Base-by-base conservation (phyloP, 257 asterid genomes). In the Echites panduratus region DNA sequence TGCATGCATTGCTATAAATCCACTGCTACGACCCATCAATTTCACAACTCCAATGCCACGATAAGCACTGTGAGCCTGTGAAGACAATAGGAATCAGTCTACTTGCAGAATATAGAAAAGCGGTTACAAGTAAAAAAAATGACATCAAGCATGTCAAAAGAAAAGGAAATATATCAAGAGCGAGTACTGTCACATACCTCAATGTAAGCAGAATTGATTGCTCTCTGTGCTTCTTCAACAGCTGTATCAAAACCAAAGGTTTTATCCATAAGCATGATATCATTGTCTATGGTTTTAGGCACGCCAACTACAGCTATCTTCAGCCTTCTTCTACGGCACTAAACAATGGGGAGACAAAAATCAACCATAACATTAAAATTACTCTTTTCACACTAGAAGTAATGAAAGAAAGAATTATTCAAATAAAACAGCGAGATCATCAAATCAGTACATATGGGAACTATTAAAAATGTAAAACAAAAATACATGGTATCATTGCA, bases 231-330 rank as follows among this genome's bases (percentile, higher is more conserved):
- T 85, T 94, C 99, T 86, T 94, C 99, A 68, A 94, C 99, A 59
- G 99, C 99, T 56, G 99, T 94, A 85, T 94, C 99, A 75, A 94
- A 94, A 77, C 99, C 99, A 80, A 94, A 94, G 57, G 99, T 89
- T 78, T 91, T 94, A 81, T 94, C 99, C 96, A 94, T 94, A 74
- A 87, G 93, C 84, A 89, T 78, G 78, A 94, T 94, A 85, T 94
- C 99, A 38, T 94, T 94, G 86, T 94, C 99, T 74, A 91, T 91
- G 40, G 99, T 94, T 87, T 94, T 94, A 45, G 99, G 99, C 68
- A 94, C 99, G 68, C 99, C 97, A 77, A 91, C 97, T 32, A 94
- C 97, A 71, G 96, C 92, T 49, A 86, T 82, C 82, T 87, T 94
- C 71, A 87, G 53, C 65, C 72, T 76, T 72, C 97, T 87, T 82